Evolutionary conservation across 2,329 filamentous ascomycete species (phyloP).

Genomic region (Parastagonospora avenae): DNA sequence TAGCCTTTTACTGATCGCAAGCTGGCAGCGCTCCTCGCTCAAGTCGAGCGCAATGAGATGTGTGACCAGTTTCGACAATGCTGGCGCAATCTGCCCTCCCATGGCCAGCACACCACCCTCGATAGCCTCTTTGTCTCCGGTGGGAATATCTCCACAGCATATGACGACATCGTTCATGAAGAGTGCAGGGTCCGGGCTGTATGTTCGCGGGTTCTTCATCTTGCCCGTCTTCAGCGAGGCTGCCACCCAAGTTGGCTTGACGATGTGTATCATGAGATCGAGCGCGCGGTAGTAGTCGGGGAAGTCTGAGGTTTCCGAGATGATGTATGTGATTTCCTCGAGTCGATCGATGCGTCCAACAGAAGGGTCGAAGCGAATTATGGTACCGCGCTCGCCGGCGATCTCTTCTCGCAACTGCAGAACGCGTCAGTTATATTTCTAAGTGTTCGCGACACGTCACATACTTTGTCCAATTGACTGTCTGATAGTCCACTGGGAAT

Average conservation of each 20-base stretch:
- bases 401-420: constrained; percentile 54
- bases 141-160: constrained; percentile 81
- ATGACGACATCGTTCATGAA: constrained; percentile 87
- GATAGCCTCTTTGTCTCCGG: constrained; percentile 88
- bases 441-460: constrained; percentile 22
- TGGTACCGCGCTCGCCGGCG: constrained; percentile 55
- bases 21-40: constrained; percentile 72
- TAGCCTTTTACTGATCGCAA: constrained; percentile 67
- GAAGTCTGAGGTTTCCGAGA: constrained; percentile 85
- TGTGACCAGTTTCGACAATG: constrained; percentile 75
- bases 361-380: constrained; percentile 47
- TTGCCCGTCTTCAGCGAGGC: constrained; percentile 72
- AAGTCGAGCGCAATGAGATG: constrained; percentile 84
- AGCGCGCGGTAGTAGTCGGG: constrained; percentile 78
- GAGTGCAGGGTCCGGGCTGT: constrained; percentile 86
- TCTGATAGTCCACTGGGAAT: constrained; percentile 49
- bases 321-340: constrained; percentile 64
- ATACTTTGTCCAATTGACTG: constrained; percentile 34
- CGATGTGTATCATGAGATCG: constrained; percentile 80
- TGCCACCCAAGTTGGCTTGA: constrained; percentile 81
- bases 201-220: constrained; percentile 78
- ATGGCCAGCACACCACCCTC: constrained; percentile 86
- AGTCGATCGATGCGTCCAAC: constrained; percentile 49
- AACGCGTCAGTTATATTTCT: constrained; percentile 21
- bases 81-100: constrained; percentile 78